phyloP scores from a whole-genome alignment of 2,329 filamentous ascomycete species.

The Fusarium caatingaense region DNA sequence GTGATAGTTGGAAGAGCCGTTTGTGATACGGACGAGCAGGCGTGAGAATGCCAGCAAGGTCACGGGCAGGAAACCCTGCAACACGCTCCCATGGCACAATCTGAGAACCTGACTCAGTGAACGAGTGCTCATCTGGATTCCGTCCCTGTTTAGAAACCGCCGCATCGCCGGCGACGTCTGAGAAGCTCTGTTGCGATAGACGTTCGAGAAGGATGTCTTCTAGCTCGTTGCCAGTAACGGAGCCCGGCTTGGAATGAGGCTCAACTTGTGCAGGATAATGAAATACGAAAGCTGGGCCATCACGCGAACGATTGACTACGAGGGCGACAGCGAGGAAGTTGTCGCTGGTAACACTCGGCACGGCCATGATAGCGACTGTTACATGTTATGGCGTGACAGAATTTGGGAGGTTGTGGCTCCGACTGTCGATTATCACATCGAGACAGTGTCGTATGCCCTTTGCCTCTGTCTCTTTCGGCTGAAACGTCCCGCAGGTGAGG shows the following conservation, averaged over 20 bases:
- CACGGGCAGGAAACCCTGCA: conserved; percentile 78
- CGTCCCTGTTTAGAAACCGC: conserved; percentile 60
- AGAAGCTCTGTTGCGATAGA: conserved; percentile 54
- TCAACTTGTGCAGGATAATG: conserved; percentile 79
- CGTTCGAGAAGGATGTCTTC: conserved; percentile 65
- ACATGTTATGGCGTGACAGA: conserved; percentile 35
- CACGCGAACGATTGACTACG: conserved; percentile 78
- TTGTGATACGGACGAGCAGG: conserved; percentile 83
- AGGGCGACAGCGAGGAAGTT: conserved; percentile 78
- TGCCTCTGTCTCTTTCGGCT: background rate
- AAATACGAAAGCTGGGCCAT: conserved; percentile 85
- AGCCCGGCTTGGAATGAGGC: conserved; percentile 50
- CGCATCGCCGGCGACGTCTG: conserved; percentile 52
- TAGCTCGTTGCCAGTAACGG: conserved; percentile 54
- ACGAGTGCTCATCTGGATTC: conserved; percentile 65
- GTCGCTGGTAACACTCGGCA: conserved; percentile 64
- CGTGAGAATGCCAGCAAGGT: conserved; percentile 82
- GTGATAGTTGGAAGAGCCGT: conserved; percentile 81
- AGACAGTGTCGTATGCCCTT: background rate
- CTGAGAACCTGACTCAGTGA: conserved; percentile 66
- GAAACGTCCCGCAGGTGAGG: conserved; percentile 8
- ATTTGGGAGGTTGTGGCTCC: background rate
- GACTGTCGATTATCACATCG: conserved; percentile 6
- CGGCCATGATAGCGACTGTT: conserved; percentile 47
- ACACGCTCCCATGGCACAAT: conserved; percentile 78